Percentiles rank a stretch among this genome's conserved stretches.
These are phyloP conservation scores for Colletotrichum musicola DNA, from an alignment of 2,329 filamentous ascomycete species.

Conservation along the genomic window DNA sequence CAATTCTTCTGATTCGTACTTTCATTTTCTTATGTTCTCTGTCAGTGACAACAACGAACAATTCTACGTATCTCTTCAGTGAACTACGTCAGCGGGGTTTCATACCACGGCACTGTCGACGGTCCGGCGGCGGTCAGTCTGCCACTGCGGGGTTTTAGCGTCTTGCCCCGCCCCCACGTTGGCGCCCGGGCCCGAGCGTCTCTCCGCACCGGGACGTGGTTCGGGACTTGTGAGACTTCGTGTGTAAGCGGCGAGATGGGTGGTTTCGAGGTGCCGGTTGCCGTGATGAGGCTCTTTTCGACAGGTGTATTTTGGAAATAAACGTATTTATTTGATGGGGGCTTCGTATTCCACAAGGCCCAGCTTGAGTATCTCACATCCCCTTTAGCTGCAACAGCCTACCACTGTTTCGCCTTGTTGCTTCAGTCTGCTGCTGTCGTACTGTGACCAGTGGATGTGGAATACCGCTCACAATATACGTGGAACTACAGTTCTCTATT, in stretches of 20 bases:
- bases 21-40: background rate
- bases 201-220: background rate
- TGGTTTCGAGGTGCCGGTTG: background rate
- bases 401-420: no score
- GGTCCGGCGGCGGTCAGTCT: background rate
- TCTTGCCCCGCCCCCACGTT: conserved; percentile 30
- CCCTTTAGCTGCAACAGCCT: no score
- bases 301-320: no score
- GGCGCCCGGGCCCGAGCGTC: conserved; percentile 11
- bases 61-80: background rate
- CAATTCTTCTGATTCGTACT: no score
- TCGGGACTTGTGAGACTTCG: conserved; percentile 17
- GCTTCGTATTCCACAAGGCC: no score
- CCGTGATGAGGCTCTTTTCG: background rate
- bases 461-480: no score
- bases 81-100: conserved; percentile 1
- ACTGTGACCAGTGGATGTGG: no score
- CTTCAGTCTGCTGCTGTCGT: no score
- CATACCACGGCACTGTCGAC: background rate
- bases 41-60: background rate
- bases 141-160: conserved; percentile 17
- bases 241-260: background rate
- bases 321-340: no score
- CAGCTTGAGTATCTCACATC: no score
- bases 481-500: no score